Percentiles rank a stretch among this genome's conserved stretches.
Evolutionary conservation across 768 basidiomycete species (phyloP).

Genomic region (Panaeolus cyanescens): DNA sequence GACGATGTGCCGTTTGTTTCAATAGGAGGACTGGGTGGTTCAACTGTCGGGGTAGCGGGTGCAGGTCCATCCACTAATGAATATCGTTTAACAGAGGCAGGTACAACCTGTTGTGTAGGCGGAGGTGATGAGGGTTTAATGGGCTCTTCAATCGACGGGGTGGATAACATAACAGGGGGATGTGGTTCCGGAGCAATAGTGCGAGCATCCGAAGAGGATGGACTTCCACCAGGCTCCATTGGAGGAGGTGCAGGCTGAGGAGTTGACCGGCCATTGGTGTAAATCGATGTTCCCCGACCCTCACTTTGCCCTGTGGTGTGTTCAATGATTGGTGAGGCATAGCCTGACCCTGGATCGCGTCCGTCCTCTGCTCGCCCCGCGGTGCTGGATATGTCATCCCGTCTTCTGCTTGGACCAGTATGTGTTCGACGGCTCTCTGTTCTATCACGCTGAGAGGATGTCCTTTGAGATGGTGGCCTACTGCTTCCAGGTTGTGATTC

Average conservation of each 20-base stretch:
- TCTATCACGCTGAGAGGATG: constrained; percentile 40
- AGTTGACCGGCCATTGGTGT: constrained; percentile 16
- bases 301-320: constrained; percentile 22
- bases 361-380: background rate
- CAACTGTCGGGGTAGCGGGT: constrained; percentile 46
- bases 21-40: constrained; percentile 47
- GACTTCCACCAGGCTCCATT: background rate
- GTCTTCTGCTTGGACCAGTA: constrained; percentile 39
- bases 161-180: constrained; percentile 4
- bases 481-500: constrained; percentile 25
- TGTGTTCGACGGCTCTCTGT: constrained; percentile 14
- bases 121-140: constrained; percentile 22
- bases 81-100: constrained; percentile 74
- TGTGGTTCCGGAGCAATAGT: background rate
- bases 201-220: background rate
- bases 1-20: constrained; percentile 31
- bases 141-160: constrained; percentile 7
- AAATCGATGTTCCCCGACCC: constrained; percentile 12
- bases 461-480: constrained; percentile 45
- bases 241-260: constrained; percentile 16
- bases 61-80: constrained; percentile 76
- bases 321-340: constrained; percentile 35
- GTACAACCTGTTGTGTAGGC: constrained; percentile 41
- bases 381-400: constrained; percentile 25
- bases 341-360: constrained; percentile 57